A percentile compares a stretch with the other conserved stretches of the same genome.
Evolutionary conservation across 345 rosid species (phyloP).

Genomic region (Pelargonium nanum): DNA sequence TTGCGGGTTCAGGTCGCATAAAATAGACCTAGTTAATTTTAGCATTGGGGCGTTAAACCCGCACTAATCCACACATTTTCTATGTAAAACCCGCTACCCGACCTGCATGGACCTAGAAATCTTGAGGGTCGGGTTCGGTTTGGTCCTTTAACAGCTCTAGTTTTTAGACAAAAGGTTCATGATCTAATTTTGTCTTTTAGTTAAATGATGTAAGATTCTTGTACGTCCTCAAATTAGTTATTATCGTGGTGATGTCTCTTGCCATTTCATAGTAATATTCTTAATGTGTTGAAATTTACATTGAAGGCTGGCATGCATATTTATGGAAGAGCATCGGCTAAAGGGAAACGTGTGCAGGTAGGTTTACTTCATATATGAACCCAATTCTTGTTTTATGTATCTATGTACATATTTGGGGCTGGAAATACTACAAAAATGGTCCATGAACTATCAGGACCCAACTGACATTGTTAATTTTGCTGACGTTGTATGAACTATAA

Average conservation of each 20-base stretch:
- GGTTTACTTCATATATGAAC: constrained; percentile 7
- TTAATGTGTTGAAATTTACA: constrained; percentile 8
- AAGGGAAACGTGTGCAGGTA: constrained; percentile 96
- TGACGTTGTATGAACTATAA: too few species aligned
- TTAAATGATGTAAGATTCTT: neutral
- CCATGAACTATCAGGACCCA: too few species aligned
- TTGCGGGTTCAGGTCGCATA: too few species aligned
- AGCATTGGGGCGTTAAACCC: too few species aligned
- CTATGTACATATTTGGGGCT: neutral
- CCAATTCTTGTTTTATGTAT: neutral
- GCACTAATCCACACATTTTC: too few species aligned
- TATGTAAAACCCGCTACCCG: too few species aligned
- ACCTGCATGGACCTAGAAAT: too few species aligned
- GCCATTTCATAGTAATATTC: constrained; percentile 6
- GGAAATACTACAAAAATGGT: too few species aligned
- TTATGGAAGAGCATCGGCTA: constrained; percentile 78
- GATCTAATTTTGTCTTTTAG: neutral
- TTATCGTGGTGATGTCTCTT: neutral
- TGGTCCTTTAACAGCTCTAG: too few species aligned
- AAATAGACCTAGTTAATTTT: too few species aligned
- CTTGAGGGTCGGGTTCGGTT: too few species aligned
- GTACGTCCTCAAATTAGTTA: neutral
- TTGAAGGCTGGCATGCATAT: constrained; percentile 96
- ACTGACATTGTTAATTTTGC: too few species aligned
- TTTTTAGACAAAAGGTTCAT: neutral